These are phyloP conservation scores for Tolypocladium inflatum DNA, from an alignment of 2,329 filamentous ascomycete genomes.

Conservation along the genomic window DNA sequence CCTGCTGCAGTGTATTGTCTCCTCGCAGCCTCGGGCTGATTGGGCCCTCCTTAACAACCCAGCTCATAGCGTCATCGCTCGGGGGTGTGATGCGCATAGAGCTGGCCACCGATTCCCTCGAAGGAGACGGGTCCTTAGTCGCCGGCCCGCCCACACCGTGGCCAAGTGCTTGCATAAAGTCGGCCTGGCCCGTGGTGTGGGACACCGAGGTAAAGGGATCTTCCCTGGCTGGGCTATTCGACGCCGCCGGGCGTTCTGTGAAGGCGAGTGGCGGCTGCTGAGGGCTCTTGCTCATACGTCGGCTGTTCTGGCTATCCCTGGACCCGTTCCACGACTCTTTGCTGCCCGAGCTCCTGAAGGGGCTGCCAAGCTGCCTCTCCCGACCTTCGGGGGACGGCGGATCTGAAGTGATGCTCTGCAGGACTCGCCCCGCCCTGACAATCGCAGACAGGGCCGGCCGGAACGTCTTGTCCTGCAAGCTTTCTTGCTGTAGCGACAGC, in stretches of 20 bases:
- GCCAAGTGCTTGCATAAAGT: slow-evolving; percentile 22
- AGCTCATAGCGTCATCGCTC: slow-evolving; percentile 32
- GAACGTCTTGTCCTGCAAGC: slow-evolving; percentile 15
- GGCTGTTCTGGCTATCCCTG: slow-evolving; percentile 14
- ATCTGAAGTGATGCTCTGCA: slow-evolving; percentile 50
- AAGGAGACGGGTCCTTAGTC: slow-evolving; percentile 3
- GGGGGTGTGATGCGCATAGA: slow-evolving; percentile 21
- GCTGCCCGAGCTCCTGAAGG: slow-evolving; percentile 36
- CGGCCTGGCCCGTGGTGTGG: slow-evolving; percentile 16
- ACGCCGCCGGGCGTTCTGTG: slow-evolving; percentile 6
- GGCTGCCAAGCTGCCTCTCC: slow-evolving; percentile 44
- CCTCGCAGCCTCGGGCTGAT: slow-evolving; percentile 25
- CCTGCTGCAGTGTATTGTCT: slow-evolving; percentile 22
- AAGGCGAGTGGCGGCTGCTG: slow-evolving; percentile 10
- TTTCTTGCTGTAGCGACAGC: slow-evolving; percentile 19
- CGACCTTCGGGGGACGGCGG: slow-evolving; percentile 44
- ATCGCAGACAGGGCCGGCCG: slow-evolving; percentile 46
- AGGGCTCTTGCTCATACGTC: slow-evolving; percentile 20
- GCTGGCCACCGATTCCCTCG: slow-evolving; percentile 18
- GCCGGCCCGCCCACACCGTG: slow-evolving; percentile 11
- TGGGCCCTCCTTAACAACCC: slow-evolving; percentile 28
- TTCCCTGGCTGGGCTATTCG: slow-evolving; percentile 10
- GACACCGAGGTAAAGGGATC: slow-evolving; percentile 19
- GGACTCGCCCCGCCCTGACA: slow-evolving; percentile 44
- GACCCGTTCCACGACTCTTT: slow-evolving; percentile 22